phyloP scores from a whole-genome alignment of 2,329 filamentous ascomycete species.

The Colletotrichum cordylinicola region DNA sequence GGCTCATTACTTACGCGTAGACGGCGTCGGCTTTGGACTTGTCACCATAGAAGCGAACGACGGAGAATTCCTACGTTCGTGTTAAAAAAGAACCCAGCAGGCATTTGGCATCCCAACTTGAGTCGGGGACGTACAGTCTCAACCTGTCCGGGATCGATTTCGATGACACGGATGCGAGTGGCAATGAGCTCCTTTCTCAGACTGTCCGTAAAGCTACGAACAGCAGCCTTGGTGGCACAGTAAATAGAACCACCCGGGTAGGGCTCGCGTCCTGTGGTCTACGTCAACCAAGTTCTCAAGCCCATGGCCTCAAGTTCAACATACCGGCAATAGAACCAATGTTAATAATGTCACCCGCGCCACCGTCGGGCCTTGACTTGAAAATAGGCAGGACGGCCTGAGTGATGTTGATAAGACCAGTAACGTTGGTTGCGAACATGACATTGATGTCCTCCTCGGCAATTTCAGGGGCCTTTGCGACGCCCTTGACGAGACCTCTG shows the following conservation, averaged over 20 bases:
- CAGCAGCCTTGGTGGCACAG: slow-evolving; percentile 90
- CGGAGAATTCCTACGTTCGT: slow-evolving; percentile 73
- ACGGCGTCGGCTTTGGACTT: slow-evolving; percentile 89
- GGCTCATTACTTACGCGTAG: slow-evolving; percentile 70
- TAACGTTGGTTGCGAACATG: slow-evolving; percentile 95
- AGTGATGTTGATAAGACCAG: slow-evolving; percentile 94
- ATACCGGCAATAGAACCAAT: slow-evolving; percentile 85
- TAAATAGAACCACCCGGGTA: slow-evolving; percentile 90
- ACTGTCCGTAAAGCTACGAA: slow-evolving; percentile 83
- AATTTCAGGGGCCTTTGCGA: slow-evolving; percentile 86
- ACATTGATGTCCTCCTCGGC: slow-evolving; percentile 78
- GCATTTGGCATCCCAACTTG: background rate
- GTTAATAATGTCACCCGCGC: slow-evolving; percentile 93
- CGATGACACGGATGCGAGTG: slow-evolving; percentile 82
- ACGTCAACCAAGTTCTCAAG: background rate
- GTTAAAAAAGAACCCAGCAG: background rate
- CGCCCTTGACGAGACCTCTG: slow-evolving; percentile 87
- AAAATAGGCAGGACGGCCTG: slow-evolving; percentile 87
- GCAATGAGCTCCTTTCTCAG: slow-evolving; percentile 84
- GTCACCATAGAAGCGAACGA: slow-evolving; percentile 88
- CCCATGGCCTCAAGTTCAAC: background rate
- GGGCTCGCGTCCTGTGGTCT: slow-evolving; percentile 69
- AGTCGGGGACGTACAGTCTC: slow-evolving; percentile 69
- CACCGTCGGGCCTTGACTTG: slow-evolving; percentile 76
- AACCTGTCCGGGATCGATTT: slow-evolving; percentile 90